Percentiles rank a stretch among this genome's conserved stretches.
These are phyloP conservation scores for Byssochlamys sp. DNA, from an alignment of 2,329 filamentous ascomycete species.

Conservation along the genomic window DNA sequence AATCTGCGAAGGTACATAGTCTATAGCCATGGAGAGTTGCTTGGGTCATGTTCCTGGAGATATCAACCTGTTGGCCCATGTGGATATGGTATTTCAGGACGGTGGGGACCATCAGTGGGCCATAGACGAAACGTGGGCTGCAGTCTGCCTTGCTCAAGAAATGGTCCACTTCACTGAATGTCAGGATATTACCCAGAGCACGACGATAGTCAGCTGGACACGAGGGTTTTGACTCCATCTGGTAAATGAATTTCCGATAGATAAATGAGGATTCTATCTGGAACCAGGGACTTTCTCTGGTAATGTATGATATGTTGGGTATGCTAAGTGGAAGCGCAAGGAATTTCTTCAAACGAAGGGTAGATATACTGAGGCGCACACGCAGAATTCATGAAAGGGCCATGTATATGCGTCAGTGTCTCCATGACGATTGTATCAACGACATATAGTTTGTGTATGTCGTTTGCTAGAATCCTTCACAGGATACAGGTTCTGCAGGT, in stretches of 20 bases:
- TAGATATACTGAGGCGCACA: not conserved
- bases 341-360: not conserved
- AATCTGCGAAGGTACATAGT: constrained; percentile 12
- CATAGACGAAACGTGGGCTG: constrained; percentile 20
- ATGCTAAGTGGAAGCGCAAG: not conserved
- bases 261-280: not conserved
- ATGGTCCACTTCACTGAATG: constrained; percentile 10
- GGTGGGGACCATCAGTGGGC: constrained; percentile 21
- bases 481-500: not conserved
- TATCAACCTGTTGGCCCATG: constrained; percentile 8
- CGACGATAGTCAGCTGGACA: constrained; percentile 18
- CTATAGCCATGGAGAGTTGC: constrained; percentile 18
- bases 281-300: not conserved
- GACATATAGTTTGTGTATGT: not conserved
- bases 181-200: constrained; percentile 15
- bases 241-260: not conserved
- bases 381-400: not conserved
- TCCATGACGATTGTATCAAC: not conserved
- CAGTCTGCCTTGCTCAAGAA: constrained; percentile 10
- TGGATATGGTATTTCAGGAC: constrained; percentile 19
- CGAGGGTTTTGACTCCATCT: constrained; percentile 13
- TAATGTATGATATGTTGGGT: not conserved
- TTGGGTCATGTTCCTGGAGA: constrained; percentile 17
- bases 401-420: not conserved
- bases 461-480: not conserved